A percentile compares a stretch with the other conserved stretches of the same genome.
Conservation (phyloP, 106 monocot genomes). For the Alisma plantagoaquatica region DNA sequence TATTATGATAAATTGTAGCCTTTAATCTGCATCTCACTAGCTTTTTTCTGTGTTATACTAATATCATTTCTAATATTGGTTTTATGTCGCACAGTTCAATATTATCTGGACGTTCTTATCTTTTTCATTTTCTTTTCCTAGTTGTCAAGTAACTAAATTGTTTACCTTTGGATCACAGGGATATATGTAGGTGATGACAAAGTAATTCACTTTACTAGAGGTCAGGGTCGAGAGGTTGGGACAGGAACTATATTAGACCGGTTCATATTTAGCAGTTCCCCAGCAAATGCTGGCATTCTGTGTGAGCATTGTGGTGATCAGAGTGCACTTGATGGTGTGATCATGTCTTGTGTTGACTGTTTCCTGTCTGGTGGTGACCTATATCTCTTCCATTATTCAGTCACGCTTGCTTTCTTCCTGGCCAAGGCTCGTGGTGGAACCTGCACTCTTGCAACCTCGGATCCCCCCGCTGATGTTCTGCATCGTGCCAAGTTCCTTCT, state of each 20-base stretch:
- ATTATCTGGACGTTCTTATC: no score
- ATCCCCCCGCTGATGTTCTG: conserved; percentile 28
- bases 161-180: no score
- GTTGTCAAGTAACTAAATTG: no score
- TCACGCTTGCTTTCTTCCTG: conserved; percentile 51
- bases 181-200: conserved; percentile 56
- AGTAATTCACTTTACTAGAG: conserved; percentile 75
- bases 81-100: no score
- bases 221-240: conserved; percentile 54
- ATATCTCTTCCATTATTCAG: conserved; percentile 63
- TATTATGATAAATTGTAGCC: no score
- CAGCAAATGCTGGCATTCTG: conserved; percentile 4
- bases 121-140: no score
- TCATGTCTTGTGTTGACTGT: conserved; percentile 58
- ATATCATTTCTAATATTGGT: no score
- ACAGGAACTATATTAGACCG: conserved; percentile 52
- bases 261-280: conserved; percentile 40
- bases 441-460: conserved; percentile 48
- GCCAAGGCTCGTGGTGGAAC: conserved; percentile 82
- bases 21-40: no score
- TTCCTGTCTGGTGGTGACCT: conserved; percentile 56
- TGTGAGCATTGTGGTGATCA: conserved; percentile 10
- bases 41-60: no score
- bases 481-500: conserved; percentile 52
- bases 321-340: conserved; percentile 34